phyloP scores from a whole-genome alignment of 2,329 filamentous ascomycete species.

The Botrytis elliptica region DNA sequence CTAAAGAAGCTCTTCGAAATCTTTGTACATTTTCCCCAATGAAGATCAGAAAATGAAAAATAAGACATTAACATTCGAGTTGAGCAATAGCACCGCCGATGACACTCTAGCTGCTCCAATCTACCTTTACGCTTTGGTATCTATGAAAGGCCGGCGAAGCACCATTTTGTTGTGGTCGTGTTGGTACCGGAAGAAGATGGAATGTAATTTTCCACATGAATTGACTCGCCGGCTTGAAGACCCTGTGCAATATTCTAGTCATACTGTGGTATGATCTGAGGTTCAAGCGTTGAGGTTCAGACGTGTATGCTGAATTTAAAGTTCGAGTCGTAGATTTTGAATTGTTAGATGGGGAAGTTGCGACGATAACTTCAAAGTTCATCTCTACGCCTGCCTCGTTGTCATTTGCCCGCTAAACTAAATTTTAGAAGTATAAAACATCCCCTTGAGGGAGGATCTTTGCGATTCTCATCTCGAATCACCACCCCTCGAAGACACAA shows the following conservation, averaged over 20 bases:
- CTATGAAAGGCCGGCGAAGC: neutral
- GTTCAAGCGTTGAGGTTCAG: neutral
- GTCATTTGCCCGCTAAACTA: neutral
- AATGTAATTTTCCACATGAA: neutral
- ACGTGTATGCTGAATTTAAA: neutral
- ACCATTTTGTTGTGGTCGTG: no score
- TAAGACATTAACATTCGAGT: neutral
- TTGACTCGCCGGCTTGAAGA: neutral
- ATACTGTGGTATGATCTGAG: neutral
- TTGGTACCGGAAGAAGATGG: neutral
- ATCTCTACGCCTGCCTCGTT: neutral
- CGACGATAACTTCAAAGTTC: neutral
- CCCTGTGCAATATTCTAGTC: neutral
- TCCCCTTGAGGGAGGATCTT: neutral
- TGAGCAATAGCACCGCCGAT: neutral
- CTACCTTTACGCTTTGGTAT: neutral
- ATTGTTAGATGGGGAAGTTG: neutral
- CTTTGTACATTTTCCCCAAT: neutral
- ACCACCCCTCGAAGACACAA: neutral
- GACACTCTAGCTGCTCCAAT: no score
- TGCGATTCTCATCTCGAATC: neutral
- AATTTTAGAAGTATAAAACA: no score
- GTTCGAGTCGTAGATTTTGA: neutral
- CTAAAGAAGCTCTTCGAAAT: neutral
- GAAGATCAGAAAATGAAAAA: neutral